Base-by-base conservation (phyloP, 345 rosid species). In the Salix brachista region DNA sequence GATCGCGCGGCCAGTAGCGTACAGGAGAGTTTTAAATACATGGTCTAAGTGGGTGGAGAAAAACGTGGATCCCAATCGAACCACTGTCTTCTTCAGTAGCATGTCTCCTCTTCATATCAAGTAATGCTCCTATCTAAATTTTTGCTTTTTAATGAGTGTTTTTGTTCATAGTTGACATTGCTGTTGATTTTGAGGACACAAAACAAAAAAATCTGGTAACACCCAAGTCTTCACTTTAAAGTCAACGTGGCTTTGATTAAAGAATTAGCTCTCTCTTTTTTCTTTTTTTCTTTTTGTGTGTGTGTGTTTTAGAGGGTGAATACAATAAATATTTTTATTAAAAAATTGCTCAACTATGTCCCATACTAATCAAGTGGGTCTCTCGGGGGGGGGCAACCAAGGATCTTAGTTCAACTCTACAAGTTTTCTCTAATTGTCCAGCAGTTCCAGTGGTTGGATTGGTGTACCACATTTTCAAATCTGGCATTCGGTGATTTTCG, bases 41-140 rank as follows among this genome's bases (percentile, higher is more conserved):
- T 94, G 98, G 99, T 94, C 98, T 9, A 90, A 91, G 73, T 96
- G 99, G 98, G 85, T 94, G 2, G 98, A 96, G 65, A 87, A 92
- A 34, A 91, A 81, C 36, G 77, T 94, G 42, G 90, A 94, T 83
- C 84, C 97, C 50, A 94, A 90, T 86, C 87, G 82, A 19, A 94
- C 98, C 30, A 86, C 82, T 54, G 93, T 92, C 75, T 93, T 96
- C 84, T 96, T 96, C 89, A 88, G 85, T 13, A 91, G 97, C 19
- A 92, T 90, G 97, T 92, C 98, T 25, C 94, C 99, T 36, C 87
- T 93, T 4, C 98, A 96, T 78, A 66, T 92, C 71, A 91, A 87
- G 99, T 96, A 75, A 62, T 41, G 25, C 3, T 74, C 52, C 16
- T 32, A 16, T 13, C 30, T 75, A 44, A 75, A 69, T 62, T 34